Base-by-base conservation (phyloP, 2,329 filamentous ascomycete genomes). In the Parasarocladium wereldwijsianum region DNA sequence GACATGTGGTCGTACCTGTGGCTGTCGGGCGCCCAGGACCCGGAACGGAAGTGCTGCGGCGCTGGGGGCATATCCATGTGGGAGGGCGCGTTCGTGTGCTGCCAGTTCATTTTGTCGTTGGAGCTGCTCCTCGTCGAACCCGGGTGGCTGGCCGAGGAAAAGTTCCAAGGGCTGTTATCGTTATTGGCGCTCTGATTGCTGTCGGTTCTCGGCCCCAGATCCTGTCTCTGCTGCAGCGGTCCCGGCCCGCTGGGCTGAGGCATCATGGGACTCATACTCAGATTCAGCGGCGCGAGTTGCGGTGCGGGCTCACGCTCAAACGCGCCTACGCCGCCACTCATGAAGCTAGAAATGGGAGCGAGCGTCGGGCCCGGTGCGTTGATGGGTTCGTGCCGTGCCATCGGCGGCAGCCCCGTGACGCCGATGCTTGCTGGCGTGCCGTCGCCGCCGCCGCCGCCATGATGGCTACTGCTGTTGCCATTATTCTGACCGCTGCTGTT, bases 101-200 rank as follows among this genome's bases (percentile, higher is more conserved):
- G 28, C 62, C 60, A 67, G 37, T 51, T 57, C 52, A 62, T 58
- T 14, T 45, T 41, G 20, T 65, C 62, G 0, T 59, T 50, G 1
- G 64, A 64, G 33, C 55, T 55, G 40, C 61, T 64, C 23, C 55
- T 47, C 5, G 57, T 58, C 11, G 62, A 62, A 11, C 51, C 46
- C 9, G 55, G 51, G 34, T 64, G 63, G 37, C 60, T 64, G 10
- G 56, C 51, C 2, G 54, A 48, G 2, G 62, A 60, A 25, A 60
- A 56, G 13, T 57, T 55, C 64, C 64, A 69, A 2, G 60, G 56
- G 38, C 61, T 67, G 21, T 51, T 50, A 10, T 56, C 49, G n/a
- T n/a, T n/a, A n/a, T n/a, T n/a, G n/a, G n/a, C n/a, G n/a, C n/a
- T n/a, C n/a, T n/a, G n/a, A n/a, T n/a, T n/a, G n/a, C n/a, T n/a